These are phyloP conservation scores for Suhomyces emberorum DNA, from an alignment of 805 yeast genomes.

Conservation along the genomic window DNA sequence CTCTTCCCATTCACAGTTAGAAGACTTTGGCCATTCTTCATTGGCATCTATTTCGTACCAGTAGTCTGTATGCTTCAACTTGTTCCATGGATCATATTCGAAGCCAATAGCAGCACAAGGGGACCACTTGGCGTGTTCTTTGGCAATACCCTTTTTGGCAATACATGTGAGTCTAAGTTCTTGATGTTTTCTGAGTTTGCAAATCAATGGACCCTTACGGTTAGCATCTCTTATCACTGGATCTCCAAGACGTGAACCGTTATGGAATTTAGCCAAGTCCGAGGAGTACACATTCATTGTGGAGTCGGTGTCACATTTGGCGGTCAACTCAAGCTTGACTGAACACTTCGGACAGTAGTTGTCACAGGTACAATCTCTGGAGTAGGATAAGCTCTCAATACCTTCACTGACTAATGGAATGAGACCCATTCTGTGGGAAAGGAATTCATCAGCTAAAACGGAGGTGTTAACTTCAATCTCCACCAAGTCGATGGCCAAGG, in stretches of 20 bases:
- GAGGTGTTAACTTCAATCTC: slow-evolving; percentile 91
- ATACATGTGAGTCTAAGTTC: slow-evolving; percentile 85
- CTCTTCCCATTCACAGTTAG: slow-evolving; percentile 94
- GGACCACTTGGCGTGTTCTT: slow-evolving; percentile 98
- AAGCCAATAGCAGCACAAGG: slow-evolving; percentile 95
- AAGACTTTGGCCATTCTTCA: slow-evolving; percentile 89
- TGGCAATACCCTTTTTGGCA: slow-evolving; percentile 95
- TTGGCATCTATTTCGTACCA: slow-evolving; percentile 93
- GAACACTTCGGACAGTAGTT: slow-evolving; percentile 95
- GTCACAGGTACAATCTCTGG: slow-evolving; percentile 97
- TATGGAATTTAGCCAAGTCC: slow-evolving; percentile 54
- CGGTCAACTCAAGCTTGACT: slow-evolving; percentile 80
- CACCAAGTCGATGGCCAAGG: slow-evolving; percentile 92
- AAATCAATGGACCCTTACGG: slow-evolving; percentile 81
- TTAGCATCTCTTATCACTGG: slow-evolving; percentile 82
- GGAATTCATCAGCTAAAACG: slow-evolving; percentile 94
- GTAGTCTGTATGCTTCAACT: slow-evolving; percentile 88
- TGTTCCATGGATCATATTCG: slow-evolving; percentile 99
- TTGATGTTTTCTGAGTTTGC: slow-evolving; percentile 89
- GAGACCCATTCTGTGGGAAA: slow-evolving; percentile 90
- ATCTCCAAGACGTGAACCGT: slow-evolving; percentile 58
- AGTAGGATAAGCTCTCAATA: slow-evolving; percentile 79
- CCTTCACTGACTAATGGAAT: slow-evolving; percentile 84
- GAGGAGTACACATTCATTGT: slow-evolving; percentile 88
- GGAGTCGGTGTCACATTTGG: slow-evolving; percentile 83